These are phyloP conservation scores for Cryptococcus sp. DNA, from an alignment of 1,284 basidiomycete species.

Conservation along the genomic window DNA sequence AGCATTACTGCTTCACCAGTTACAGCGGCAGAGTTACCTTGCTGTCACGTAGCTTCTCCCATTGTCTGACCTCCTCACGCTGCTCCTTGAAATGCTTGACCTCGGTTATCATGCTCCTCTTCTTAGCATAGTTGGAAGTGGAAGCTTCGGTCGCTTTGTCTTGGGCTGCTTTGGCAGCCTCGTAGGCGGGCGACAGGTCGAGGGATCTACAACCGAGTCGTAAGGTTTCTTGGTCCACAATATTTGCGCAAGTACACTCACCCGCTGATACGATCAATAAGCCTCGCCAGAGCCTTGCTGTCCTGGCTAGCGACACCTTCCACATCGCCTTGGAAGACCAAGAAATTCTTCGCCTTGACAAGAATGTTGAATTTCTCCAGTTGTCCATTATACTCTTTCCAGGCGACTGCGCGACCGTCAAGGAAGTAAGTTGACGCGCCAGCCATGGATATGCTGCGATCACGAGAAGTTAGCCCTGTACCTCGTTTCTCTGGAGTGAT, in stretches of 20 bases:
- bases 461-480: constrained; percentile 10
- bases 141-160: constrained; percentile 90
- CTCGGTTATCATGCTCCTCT: constrained; percentile 88
- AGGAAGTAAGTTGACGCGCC: constrained; percentile 88
- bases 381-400: constrained; percentile 79
- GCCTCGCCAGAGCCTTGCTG: constrained; percentile 79
- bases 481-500: background rate
- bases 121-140: constrained; percentile 90
- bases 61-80: constrained; percentile 88
- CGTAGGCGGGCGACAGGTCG: constrained; percentile 86
- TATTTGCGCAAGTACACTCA: constrained; percentile 26
- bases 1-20: background rate
- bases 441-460: constrained; percentile 72
- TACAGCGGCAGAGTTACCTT: constrained; percentile 52
- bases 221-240: background rate
- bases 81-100: constrained; percentile 98
- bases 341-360: constrained; percentile 98
- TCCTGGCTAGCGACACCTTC: constrained; percentile 97
- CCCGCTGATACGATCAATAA: constrained; percentile 96
- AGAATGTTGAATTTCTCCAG: constrained; percentile 90
- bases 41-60: constrained; percentile 75
- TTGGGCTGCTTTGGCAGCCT: constrained; percentile 80
- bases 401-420: constrained; percentile 74
- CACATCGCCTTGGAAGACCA: constrained; percentile 99
- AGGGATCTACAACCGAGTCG: constrained; percentile 59